Base-by-base conservation (phyloP, 2,329 filamentous ascomycete genomes). In the Phyllosticta citribraziliensis region DNA sequence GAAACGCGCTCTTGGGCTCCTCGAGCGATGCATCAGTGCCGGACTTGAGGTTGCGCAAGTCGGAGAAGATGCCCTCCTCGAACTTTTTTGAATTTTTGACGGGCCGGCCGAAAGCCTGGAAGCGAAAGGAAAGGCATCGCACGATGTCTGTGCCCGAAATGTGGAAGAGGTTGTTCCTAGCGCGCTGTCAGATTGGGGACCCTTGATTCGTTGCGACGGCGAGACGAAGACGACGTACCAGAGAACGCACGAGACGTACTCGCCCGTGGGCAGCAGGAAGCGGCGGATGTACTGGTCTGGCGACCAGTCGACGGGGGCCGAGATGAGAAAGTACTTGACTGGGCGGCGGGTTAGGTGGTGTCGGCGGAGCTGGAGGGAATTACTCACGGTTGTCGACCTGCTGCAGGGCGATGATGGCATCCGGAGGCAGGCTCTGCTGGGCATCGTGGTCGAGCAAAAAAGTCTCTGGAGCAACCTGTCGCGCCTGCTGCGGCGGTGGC, bases 21-120 rank as follows among this genome's bases (percentile, higher is more conserved):
- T 99, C 94, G 63, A 99, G 85, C 52, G 94, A 97, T 56, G 94
- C 94, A 80, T 99, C 94, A 69, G 93, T 97, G 66, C 94, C 94
- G 24, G 94, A 96, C 79, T 99, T 99, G 68, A 99, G 84, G 75
- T 99, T 99, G 76, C 94, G 89, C 74, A 99, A 80, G 74, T 99
- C 94, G 52, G 94, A 99, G 78, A 99, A 99, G 77, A 99, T 97
- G 68, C 94, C 94, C 77, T 99, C 94, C 77, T 99, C 94, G 72
- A 99, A 99, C 78, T 99, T 99, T 81, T 99, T 99, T 51, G 93
- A 95, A 81, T 99, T 99, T 83, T 97, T 97, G 64, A 99, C 94
- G 0, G 94, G 94, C 62, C 94, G 90, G 69, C 94, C 94, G 73
- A 99, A 99, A 57, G 94, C 94, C 79, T 97, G 94, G 79, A 99